Evolutionary conservation across 306 rosid species (phyloP).

Genomic region (Cucurbita moschata): DNA sequence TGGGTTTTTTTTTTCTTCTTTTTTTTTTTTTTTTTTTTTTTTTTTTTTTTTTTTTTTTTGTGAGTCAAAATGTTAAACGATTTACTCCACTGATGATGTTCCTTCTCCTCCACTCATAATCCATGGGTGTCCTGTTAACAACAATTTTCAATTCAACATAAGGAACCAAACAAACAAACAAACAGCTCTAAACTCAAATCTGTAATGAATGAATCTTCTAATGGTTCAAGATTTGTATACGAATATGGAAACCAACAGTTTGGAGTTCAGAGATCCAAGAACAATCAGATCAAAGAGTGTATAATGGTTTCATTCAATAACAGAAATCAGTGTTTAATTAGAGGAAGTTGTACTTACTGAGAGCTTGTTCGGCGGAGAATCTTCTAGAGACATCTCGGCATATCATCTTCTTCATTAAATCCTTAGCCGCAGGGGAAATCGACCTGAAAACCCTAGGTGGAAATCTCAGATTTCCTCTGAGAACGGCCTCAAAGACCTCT

Average conservation of each 20-base stretch:
- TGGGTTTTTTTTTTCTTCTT: neutral
- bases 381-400: slow-evolving; percentile 44
- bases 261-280: neutral
- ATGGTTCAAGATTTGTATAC: neutral
- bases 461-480: slow-evolving; percentile 61
- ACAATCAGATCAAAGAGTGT: neutral
- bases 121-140: slow-evolving; percentile 66
- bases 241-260: neutral
- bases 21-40: too few species aligned
- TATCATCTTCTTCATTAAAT: slow-evolving; percentile 67
- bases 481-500: slow-evolving; percentile 47
- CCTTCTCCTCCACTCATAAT: slow-evolving; percentile 45
- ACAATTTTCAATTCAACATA: neutral
- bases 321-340: too few species aligned
- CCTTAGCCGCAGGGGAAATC: slow-evolving; percentile 53
- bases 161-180: neutral
- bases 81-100: neutral
- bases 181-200: too few species aligned
- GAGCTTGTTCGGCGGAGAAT: slow-evolving; percentile 54
- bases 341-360: slow-evolving; percentile 23
- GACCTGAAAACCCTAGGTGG: slow-evolving; percentile 46
- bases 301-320: too few species aligned
- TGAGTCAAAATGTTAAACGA: neutral
- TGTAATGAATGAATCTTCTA: neutral
- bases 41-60: too few species aligned